A percentile compares a stretch with the other conserved stretches of the same genome.
phyloP scores from a whole-genome alignment of 2,329 filamentous ascomycete genomes.

The Phialemonium atrogriseum region DNA sequence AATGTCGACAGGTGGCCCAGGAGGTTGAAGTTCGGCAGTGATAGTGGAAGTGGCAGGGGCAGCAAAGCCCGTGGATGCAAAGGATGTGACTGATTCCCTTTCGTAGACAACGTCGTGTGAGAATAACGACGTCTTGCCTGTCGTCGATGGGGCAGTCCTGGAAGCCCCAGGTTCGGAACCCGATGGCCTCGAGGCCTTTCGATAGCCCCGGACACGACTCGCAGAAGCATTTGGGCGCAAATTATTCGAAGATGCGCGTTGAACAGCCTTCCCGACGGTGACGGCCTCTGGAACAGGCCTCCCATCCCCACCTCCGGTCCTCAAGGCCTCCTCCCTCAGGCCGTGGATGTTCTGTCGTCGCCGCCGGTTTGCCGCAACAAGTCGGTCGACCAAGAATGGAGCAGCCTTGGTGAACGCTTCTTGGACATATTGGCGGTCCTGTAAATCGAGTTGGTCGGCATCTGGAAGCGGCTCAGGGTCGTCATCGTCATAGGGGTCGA shows the following conservation, averaged over 20 bases:
- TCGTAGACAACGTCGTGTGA: no score
- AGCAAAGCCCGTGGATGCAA: no score
- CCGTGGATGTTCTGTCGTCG: conserved; percentile 4
- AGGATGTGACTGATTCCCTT: no score
- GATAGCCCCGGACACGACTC: no score
- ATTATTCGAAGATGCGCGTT: conserved; percentile 1
- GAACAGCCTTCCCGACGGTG: background rate
- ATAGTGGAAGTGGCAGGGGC: conserved; percentile 2
- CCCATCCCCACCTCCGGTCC: no score
- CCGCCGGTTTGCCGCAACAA: conserved; percentile 4
- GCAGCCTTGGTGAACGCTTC: conserved; percentile 5
- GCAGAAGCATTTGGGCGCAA: no score
- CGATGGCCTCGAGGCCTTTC: no score
- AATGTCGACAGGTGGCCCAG: conserved; percentile 7
- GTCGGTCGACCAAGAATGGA: conserved; percentile 1
- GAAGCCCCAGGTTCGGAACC: no score
- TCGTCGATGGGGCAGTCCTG: no score
- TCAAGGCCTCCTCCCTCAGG: no score
- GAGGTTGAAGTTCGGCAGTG: conserved; percentile 1
- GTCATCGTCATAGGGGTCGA: conserved; percentile 2
- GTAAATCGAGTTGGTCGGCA: background rate
- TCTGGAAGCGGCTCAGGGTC: background rate
- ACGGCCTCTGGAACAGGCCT: background rate
- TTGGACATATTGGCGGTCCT: conserved; percentile 3
- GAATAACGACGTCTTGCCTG: no score